Evolutionary conservation across 148 eudicot genomes (phyloP).

Genomic region (Gaultheria prostrata): DNA sequence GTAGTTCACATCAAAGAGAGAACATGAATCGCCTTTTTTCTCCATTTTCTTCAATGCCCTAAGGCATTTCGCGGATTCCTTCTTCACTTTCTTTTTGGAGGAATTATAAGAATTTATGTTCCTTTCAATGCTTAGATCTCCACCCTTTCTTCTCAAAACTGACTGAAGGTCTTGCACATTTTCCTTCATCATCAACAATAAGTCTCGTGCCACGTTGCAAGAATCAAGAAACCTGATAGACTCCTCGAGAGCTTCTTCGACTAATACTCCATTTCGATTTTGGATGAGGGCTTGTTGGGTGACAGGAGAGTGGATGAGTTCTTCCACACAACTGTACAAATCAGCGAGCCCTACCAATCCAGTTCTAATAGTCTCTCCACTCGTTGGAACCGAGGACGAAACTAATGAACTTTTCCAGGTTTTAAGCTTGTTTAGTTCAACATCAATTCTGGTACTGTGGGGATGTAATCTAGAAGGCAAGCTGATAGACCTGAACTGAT

Average conservation of each 20-base stretch:
- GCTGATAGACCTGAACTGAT: slow-evolving; percentile 42
- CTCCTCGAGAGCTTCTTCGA: slow-evolving; percentile 49
- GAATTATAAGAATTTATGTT: slow-evolving; percentile 23
- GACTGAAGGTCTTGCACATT: slow-evolving; percentile 50
- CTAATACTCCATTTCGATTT: slow-evolving; percentile 26
- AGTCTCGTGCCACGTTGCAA: slow-evolving; percentile 34
- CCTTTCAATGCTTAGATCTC: slow-evolving; percentile 20
- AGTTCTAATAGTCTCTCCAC: slow-evolving; percentile 27
- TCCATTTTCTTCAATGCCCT: slow-evolving; percentile 28
- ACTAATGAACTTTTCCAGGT: slow-evolving; percentile 21
- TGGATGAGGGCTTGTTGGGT: slow-evolving; percentile 32
- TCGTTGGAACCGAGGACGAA: slow-evolving; percentile 15
- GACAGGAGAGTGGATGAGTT: slow-evolving; percentile 35
- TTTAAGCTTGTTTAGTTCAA: slow-evolving; percentile 45
- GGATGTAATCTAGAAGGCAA: too few species aligned
- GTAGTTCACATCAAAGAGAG: not conserved
- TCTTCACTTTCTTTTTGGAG: slow-evolving; percentile 29
- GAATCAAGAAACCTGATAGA: slow-evolving; percentile 49
- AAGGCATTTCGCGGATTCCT: slow-evolving; percentile 25
- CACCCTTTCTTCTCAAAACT: slow-evolving; percentile 39
- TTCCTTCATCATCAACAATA: slow-evolving; percentile 32
- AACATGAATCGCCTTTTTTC: slow-evolving; percentile 4
- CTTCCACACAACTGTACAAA: slow-evolving; percentile 44
- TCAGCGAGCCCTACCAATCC: slow-evolving; percentile 49
- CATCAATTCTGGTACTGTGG: slow-evolving; percentile 32